Evolutionary conservation across 805 yeast species (phyloP), one percentile per base, ranked within the genome.

Genomic region (Sporopachydermia lactativora): DNA sequence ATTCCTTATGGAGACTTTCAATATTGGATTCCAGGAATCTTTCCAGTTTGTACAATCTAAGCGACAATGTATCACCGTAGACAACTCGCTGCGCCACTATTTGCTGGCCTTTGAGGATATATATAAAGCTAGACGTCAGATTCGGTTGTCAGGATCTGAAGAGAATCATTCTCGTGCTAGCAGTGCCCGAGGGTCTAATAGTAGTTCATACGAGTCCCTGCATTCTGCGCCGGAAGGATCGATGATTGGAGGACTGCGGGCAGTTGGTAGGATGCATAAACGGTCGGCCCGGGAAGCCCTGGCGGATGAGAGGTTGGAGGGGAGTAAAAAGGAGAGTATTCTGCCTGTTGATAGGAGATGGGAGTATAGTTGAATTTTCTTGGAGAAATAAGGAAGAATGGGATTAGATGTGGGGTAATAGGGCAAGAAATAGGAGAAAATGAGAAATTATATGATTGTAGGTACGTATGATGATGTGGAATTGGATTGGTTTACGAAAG

Each of bases 41-140:
- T 43, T 58, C 17, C 60, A 56, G 42, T 45, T 37, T 37, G 56
- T 58, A 14, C 60, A 55, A 34, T 43, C 53, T 14, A 43, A 45
- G 16, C 49, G 62, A 36, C 53, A 52, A 34, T 49, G 51, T 5
- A 46, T 57, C 8, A 45, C 51, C 5, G 44, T 54, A 15, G 51
- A 47, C 40, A 55, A 52, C 16, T 36, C 40, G 13, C 36, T 43
- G n/a, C 43, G 47, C 24, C 52, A 52, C 39, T 44, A 42, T 14
- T 43, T 52, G 17, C 48, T 44, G 37, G 48, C 55, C 1, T 51
- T 38, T 35, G 47, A 48, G 18, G 47, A 42, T 13, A 39, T 48
- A 17, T 40, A 47, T 38, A 13, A 31, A 34, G 45, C 45, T 3
- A 37, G 15, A 17, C 34, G 34, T 34, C 36, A 8, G 45, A 36